Percentiles rank a stretch among this genome's conserved stretches.
These are phyloP conservation scores for Polychaeton citri DNA, from an alignment of 2,329 filamentous ascomycete species.

Conservation along the genomic window DNA sequence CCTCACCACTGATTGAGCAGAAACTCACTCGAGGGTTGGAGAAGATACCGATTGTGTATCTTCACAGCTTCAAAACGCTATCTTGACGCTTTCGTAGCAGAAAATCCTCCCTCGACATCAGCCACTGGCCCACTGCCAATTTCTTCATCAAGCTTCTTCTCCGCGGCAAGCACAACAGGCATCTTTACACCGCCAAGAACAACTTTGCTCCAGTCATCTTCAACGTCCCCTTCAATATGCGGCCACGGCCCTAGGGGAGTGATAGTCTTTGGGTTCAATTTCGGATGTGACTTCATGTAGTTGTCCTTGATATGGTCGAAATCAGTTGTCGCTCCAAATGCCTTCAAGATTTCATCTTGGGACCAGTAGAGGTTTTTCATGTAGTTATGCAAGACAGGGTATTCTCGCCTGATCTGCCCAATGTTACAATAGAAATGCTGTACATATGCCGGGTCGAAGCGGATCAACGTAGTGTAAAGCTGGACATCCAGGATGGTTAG, in stretches of 20 bases:
- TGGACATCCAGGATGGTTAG: constrained; percentile 49
- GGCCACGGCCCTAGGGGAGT: constrained; percentile 51
- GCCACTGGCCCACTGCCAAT: not conserved
- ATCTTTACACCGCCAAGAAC: constrained; percentile 35
- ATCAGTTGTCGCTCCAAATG: constrained; percentile 46
- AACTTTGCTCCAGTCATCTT: constrained; percentile 36
- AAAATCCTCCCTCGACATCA: not conserved
- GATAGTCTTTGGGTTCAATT: constrained; percentile 48
- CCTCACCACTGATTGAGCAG: no score
- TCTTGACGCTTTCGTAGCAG: not conserved
- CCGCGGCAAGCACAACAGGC: constrained; percentile 23
- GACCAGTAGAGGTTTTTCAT: constrained; percentile 47
- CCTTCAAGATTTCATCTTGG: constrained; percentile 22
- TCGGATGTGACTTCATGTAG: constrained; percentile 46
- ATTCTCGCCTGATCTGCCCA: constrained; percentile 43
- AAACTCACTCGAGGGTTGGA: no score
- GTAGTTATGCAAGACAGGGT: constrained; percentile 49
- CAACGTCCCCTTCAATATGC: constrained; percentile 40
- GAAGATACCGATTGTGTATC: no score
- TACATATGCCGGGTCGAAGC: constrained; percentile 48
- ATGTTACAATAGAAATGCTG: constrained; percentile 57
- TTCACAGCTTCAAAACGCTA: no score
- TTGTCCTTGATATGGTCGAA: constrained; percentile 59
- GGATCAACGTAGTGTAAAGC: constrained; percentile 44
- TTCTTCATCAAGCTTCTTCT: constrained; percentile 12